Percentiles rank a stretch among this genome's conserved stretches.
phyloP scores from a whole-genome alignment of 352 stramenopile genomes.

The Pythium sukuiense region DNA sequence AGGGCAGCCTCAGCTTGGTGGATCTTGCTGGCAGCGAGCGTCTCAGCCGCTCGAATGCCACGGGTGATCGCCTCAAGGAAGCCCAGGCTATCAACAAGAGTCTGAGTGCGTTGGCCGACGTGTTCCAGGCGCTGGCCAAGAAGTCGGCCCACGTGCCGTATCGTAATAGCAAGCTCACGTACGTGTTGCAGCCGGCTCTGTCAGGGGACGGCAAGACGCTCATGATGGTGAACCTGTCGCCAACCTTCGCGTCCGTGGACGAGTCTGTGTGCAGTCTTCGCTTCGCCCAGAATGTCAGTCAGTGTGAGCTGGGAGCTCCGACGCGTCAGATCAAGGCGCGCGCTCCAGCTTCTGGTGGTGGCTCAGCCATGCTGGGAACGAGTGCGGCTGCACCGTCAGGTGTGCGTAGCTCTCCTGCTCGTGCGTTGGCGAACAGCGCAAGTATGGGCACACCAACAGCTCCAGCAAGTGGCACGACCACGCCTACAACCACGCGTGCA shows the following conservation, averaged over 20 bases:
- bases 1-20: constrained; percentile 93
- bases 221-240: constrained; percentile 99
- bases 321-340: constrained; percentile 86
- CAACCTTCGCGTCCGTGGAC: constrained; percentile 92
- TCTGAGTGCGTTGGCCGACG: constrained; percentile 96
- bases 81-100: constrained; percentile 99
- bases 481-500: neutral
- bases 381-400: constrained; percentile 22
- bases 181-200: constrained; percentile 98
- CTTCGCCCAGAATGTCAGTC: constrained; percentile 97
- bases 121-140: constrained; percentile 98
- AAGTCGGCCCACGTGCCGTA: constrained; percentile 97
- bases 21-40: constrained; percentile 96
- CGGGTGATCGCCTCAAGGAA: constrained; percentile 94
- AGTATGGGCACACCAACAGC: neutral
- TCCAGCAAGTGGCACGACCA: neutral
- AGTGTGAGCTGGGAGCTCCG: constrained; percentile 96
- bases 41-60: constrained; percentile 91
- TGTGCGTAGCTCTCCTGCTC: constrained; percentile 25
- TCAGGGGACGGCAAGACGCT: constrained; percentile 99
- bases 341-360: constrained; percentile 23
- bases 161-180: constrained; percentile 99
- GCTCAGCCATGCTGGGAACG: constrained; percentile 30
- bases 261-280: constrained; percentile 98
- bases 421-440: constrained; percentile 12